Evolutionary conservation across 2,329 filamentous ascomycete genomes (phyloP), one percentile per base, ranked within the genome.

Genomic region (Periconia digitata): DNA sequence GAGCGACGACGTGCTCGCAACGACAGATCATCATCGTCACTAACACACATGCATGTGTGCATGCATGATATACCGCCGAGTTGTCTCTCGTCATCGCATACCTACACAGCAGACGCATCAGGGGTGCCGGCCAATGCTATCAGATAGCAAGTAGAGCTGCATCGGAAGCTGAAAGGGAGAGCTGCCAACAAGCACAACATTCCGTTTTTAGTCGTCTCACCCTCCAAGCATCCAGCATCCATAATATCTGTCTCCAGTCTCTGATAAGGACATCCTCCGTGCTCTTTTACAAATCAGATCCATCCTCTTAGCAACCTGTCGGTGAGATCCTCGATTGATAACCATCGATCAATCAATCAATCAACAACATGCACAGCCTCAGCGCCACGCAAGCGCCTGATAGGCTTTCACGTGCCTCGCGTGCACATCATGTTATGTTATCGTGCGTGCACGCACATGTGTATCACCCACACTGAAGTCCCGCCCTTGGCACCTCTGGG

Each of bases 351-450:
- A 8, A 21, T 39, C 38, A 16, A 2, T 17, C 6, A 39, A 21
- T 21, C 37, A 10, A 55, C n/a, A n/a, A n/a, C n/a, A n/a, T n/a
- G 51, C 65, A 66, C 63, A 66, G 65, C 64, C 65, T 64, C 65
- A 55, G 54, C 60, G 64, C 64, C 63, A 50, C 58, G 18, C 57
- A 63, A 59, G 61, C 61, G 61, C 37, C 51, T 20, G 37, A 38
- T 56, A 51, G 52, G 50, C 50, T 45, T 41, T 44, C 43, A 32
- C n/a, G 27, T 12, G 27, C 3, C n/a, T 5, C 8, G 27, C 27
- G 3, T 32, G 10, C 40, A 43, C 44, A n/a, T n/a, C n/a, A n/a
- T n/a, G n/a, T n/a, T n/a, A n/a, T n/a, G n/a, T n/a, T n/a, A n/a
- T n/a, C 50, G 42, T 37, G 41, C 48, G 41, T 32, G 27, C 27